phyloP scores from a whole-genome alignment of 257 asterid genomes.

The Capsicum baccatum region DNA sequence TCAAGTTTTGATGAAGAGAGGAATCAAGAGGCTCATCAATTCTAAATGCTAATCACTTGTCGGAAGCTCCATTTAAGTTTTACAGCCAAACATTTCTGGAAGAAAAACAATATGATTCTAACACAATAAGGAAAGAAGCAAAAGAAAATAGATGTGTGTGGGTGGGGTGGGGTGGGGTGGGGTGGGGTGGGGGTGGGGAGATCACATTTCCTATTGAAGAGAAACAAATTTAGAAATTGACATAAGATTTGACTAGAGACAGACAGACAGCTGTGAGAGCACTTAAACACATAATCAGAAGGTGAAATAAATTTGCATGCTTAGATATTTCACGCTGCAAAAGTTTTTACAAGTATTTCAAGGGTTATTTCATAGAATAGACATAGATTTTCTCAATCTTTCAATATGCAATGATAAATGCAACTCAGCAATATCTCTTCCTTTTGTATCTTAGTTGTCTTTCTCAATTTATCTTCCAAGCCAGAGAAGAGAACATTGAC shows the following conservation, averaged over 20 bases:
- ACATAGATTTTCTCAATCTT: not conserved
- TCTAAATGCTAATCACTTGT: not conserved
- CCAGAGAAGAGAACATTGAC: not conserved
- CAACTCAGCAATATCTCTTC: not conserved
- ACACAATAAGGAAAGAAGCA: slow-evolving; percentile 12
- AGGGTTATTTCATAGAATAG: not conserved
- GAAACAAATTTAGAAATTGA: not conserved
- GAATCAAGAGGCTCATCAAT: slow-evolving; percentile 10
- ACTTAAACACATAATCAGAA: not conserved
- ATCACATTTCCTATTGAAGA: not conserved
- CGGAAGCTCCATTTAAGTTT: not conserved
- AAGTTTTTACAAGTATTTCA: not conserved
- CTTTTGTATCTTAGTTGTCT: not conserved
- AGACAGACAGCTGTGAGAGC: not conserved
- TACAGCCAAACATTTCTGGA: not conserved
- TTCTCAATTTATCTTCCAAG: not conserved
- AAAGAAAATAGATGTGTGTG: not conserved
- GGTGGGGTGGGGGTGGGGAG: no score
- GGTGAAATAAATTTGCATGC: not conserved
- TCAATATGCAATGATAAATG: not conserved
- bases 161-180: no score
- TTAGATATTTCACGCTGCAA: not conserved
- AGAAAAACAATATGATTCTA: not conserved
- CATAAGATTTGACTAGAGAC: not conserved
- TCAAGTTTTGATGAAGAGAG: not conserved